These are phyloP conservation scores for Plantago ovata DNA, from an alignment of 257 asterid species.

Conservation along the genomic window DNA sequence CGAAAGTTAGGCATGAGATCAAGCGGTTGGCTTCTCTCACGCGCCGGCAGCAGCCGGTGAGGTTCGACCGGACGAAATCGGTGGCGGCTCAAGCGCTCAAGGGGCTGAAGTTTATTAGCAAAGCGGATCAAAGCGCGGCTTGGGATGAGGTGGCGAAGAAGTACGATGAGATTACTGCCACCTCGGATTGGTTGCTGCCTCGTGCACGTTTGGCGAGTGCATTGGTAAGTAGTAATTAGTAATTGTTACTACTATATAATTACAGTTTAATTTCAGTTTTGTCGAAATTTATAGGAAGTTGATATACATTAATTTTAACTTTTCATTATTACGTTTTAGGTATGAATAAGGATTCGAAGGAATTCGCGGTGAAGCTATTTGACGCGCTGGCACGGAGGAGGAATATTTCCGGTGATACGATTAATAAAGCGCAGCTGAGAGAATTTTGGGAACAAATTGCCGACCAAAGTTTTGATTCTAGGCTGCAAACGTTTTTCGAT, in stretches of 20 bases:
- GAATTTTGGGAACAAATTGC: constrained; percentile 84
- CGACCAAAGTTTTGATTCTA: constrained; percentile 78
- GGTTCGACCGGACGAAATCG: constrained; percentile 59
- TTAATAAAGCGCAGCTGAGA: constrained; percentile 49
- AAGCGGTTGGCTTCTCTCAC: constrained; percentile 59
- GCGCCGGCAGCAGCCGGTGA: constrained; percentile 23
- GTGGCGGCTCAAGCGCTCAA: constrained; percentile 70
- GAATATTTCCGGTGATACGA: constrained; percentile 51
- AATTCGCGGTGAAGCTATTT: constrained; percentile 68
- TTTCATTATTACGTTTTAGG: constrained; percentile 33
- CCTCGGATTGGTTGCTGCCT: constrained; percentile 54
- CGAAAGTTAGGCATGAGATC: constrained; percentile 50
- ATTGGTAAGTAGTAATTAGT: constrained; percentile 80
- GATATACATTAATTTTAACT: no score
- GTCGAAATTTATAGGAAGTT: no score
- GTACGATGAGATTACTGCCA: constrained; percentile 51
- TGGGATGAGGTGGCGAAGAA: constrained; percentile 74
- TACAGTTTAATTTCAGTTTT: no score
- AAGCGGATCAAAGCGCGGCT: constrained; percentile 66
- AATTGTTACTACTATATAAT: no score
- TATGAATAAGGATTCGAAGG: constrained; percentile 77
- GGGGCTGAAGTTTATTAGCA: constrained; percentile 81
- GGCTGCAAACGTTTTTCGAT: constrained; percentile 88
- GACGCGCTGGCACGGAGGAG: constrained; percentile 70
- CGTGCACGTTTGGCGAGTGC: constrained; percentile 71